Conservation (phyloP, 331 rosid species). For the Telfairia occidentalis region DNA sequence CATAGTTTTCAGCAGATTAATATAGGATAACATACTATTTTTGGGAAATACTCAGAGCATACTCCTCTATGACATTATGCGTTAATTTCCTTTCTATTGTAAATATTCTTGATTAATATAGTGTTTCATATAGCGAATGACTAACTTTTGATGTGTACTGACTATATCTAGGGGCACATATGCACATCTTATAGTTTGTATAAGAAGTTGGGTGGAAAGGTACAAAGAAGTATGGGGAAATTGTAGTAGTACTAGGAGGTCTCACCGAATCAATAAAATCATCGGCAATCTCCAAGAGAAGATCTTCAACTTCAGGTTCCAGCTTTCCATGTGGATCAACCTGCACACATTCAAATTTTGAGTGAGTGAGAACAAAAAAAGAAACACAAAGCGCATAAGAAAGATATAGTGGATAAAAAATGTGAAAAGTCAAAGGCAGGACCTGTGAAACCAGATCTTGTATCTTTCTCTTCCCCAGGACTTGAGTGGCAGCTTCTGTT, state of each 20-base stretch:
- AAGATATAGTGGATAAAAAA: background rate
- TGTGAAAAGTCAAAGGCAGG: constrained; percentile 10
- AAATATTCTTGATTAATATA: background rate
- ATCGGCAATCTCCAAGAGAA: constrained; percentile 92
- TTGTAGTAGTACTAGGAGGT: background rate
- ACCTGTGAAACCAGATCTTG: constrained; percentile 98
- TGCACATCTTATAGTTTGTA: background rate
- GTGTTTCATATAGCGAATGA: background rate
- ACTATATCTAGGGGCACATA: background rate
- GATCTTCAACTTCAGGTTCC: constrained; percentile 80
- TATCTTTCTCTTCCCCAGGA: constrained; percentile 97
- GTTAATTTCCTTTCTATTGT: background rate
- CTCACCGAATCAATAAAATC: constrained; percentile 93
- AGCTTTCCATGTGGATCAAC: constrained; percentile 80
- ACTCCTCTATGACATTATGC: background rate
- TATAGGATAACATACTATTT: background rate
- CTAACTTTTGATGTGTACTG: background rate
- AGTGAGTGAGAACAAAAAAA: constrained; percentile 13
- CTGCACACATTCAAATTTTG: constrained; percentile 27
- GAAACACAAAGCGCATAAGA: background rate
- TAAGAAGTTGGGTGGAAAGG: background rate
- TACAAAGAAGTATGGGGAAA: background rate
- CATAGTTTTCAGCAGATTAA: background rate
- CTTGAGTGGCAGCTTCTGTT: constrained; percentile 92
- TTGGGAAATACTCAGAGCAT: background rate